Evolutionary conservation across 116 monocot genomes (phyloP).

Genomic region (Zostera marina): DNA sequence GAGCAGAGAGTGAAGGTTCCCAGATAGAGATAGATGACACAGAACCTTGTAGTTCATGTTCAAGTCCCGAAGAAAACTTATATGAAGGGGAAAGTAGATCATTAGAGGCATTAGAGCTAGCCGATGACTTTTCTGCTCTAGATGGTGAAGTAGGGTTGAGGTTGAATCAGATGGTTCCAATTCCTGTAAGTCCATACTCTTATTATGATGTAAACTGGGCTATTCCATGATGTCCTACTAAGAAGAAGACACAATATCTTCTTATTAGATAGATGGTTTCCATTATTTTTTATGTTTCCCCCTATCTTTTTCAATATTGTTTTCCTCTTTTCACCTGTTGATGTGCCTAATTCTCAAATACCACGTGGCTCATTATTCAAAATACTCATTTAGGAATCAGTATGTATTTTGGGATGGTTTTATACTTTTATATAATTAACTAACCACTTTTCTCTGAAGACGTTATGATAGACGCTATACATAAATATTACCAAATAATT

Average conservation of each 20-base stretch:
- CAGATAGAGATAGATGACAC: constrained; percentile 24
- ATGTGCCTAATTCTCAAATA: no score
- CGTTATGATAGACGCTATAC: background rate
- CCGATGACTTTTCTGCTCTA: constrained; percentile 35
- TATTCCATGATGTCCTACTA: no score
- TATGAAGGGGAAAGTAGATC: constrained; percentile 26
- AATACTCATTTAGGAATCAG: no score
- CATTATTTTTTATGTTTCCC: background rate
- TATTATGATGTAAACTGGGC: background rate
- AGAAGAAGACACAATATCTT: background rate
- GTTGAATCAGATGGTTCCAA: constrained; percentile 62
- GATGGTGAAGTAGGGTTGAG: constrained; percentile 79
- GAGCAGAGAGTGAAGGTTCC: constrained; percentile 27
- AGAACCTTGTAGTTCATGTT: constrained; percentile 47
- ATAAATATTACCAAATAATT: background rate
- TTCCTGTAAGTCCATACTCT: constrained; percentile 36
- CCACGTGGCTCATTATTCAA: no score
- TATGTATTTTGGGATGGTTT: no score
- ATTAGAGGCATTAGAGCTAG: constrained; percentile 25
- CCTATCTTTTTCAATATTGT: no score
- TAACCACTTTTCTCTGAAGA: background rate
- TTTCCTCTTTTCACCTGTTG: no score
- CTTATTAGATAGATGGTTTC: background rate
- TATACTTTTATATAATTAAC: no score
- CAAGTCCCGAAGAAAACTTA: constrained; percentile 33